Percentiles rank a stretch among this genome's conserved stretches.
phyloP scores from a whole-genome alignment of 805 yeast species.

The Suhomyces xylopsoci region DNA sequence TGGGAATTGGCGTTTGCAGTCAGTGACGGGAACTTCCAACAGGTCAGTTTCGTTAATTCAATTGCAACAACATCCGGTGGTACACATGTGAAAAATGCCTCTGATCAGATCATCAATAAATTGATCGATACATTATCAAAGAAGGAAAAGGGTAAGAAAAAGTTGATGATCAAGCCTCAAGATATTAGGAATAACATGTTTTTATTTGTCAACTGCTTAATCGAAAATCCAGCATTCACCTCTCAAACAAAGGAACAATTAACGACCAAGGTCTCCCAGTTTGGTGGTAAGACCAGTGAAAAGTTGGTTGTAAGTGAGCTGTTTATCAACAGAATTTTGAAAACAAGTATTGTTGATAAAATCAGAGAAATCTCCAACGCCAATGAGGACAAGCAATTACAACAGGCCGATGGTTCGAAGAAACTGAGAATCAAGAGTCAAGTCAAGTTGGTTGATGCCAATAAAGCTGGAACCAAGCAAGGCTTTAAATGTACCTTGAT shows the following conservation, averaged over 20 bases:
- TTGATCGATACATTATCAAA: constrained; percentile 60
- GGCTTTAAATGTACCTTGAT: constrained; percentile 91
- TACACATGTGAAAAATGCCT: constrained; percentile 82
- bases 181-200: constrained; percentile 91
- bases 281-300: constrained; percentile 66
- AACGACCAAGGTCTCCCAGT: constrained; percentile 83
- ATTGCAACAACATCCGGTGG: constrained; percentile 98
- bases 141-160: constrained; percentile 64
- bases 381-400: constrained; percentile 83
- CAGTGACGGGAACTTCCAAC: constrained; percentile 86
- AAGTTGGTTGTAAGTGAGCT: constrained; percentile 70
- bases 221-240: constrained; percentile 95
- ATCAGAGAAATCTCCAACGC: constrained; percentile 80
- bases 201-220: constrained; percentile 82
- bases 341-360: constrained; percentile 69
- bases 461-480: constrained; percentile 91
- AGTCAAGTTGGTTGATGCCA: constrained; percentile 91
- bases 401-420: constrained; percentile 83
- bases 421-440: constrained; percentile 84
- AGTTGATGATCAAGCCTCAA: constrained; percentile 75
- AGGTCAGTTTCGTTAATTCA: constrained; percentile 94
- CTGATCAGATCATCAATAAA: constrained; percentile 81
- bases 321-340: constrained; percentile 64
- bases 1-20: constrained; percentile 97
- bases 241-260: constrained; percentile 96